Percentiles rank a stretch among this genome's conserved stretches.
Evolutionary conservation across 176 grass and related monocot species (phyloP).

Genomic region (Avena insularis): DNA sequence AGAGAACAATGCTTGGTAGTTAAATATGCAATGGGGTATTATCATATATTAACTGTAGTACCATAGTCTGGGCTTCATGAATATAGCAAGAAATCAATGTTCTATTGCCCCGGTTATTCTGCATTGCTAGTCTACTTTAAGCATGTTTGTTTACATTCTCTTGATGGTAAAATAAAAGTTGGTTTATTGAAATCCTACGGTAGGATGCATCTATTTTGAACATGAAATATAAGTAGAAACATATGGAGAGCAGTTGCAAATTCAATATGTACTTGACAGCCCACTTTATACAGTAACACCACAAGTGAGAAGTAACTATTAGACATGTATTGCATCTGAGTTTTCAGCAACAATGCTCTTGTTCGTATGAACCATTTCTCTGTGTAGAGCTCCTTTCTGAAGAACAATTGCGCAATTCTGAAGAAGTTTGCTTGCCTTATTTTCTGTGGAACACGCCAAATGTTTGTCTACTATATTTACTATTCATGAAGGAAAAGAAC

Average conservation of each 20-base stretch:
- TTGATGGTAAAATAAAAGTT: slow-evolving; percentile 11
- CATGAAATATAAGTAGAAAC: slow-evolving; percentile 16
- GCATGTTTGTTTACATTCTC: not conserved
- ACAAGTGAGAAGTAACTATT: not conserved
- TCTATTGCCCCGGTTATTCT: not conserved
- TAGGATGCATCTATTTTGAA: not conserved
- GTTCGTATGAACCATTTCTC: not conserved
- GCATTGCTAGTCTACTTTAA: not conserved
- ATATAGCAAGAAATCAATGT: slow-evolving; percentile 14
- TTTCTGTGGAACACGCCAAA: slow-evolving; percentile 7
- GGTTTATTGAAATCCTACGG: not conserved
- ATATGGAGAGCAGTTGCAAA: slow-evolving; percentile 17
- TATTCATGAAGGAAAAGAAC: not conserved
- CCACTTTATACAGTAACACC: slow-evolving; percentile 11
- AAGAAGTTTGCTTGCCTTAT: slow-evolving; percentile 10
- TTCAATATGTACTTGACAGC: not conserved
- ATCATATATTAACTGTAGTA: not conserved
- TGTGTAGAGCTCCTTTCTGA: slow-evolving; percentile 10
- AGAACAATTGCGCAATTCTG: slow-evolving; percentile 20
- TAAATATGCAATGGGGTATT: not conserved
- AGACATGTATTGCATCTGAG: not conserved
- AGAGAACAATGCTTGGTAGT: slow-evolving; percentile 27
- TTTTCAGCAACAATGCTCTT: slow-evolving; percentile 16
- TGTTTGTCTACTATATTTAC: slow-evolving; percentile 19
- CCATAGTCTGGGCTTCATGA: slow-evolving; percentile 2